Conservation (phyloP, 352 stramenopile species). For the Phytophthora idaei region DNA sequence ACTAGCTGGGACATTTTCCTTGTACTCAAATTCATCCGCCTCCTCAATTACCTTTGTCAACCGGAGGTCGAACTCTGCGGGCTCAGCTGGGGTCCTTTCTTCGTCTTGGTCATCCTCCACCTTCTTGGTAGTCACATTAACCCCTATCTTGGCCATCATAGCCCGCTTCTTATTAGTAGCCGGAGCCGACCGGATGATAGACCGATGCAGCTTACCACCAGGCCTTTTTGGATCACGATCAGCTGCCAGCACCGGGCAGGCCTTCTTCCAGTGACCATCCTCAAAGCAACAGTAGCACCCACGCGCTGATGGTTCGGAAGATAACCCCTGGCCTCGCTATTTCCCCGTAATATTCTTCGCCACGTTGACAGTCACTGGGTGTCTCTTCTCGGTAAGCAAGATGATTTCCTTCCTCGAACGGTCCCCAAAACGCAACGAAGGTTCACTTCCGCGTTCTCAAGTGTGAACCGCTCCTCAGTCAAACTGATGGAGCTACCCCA, state of each 20-base stretch:
- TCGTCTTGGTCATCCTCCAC: neutral
- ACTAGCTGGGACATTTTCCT: neutral
- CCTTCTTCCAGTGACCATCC: slow-evolving; percentile 3
- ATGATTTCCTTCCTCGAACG: slow-evolving; percentile 13
- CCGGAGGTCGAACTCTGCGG: neutral
- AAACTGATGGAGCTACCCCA: slow-evolving; percentile 15
- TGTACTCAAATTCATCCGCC: neutral
- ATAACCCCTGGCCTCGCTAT: neutral
- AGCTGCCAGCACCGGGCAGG: neutral
- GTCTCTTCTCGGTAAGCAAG: slow-evolving; percentile 3
- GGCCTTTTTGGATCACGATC: neutral
- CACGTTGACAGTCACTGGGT: neutral
- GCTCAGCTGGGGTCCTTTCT: neutral
- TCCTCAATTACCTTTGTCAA: neutral
- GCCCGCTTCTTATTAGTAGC: neutral
- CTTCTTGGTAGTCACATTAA: neutral
- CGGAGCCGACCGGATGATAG: neutral
- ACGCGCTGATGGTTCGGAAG: neutral
- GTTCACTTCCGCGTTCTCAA: slow-evolving; percentile 8
- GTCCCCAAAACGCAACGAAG: slow-evolving; percentile 8
- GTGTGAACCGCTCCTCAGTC: slow-evolving; percentile 4
- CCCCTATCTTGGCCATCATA: neutral
- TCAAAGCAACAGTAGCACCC: slow-evolving; percentile 16
- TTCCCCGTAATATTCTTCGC: neutral
- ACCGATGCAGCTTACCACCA: neutral